Evolutionary conservation across 495 filamentous ascomycete species (phyloP).

Genomic region (Xylaria sp.): DNA sequence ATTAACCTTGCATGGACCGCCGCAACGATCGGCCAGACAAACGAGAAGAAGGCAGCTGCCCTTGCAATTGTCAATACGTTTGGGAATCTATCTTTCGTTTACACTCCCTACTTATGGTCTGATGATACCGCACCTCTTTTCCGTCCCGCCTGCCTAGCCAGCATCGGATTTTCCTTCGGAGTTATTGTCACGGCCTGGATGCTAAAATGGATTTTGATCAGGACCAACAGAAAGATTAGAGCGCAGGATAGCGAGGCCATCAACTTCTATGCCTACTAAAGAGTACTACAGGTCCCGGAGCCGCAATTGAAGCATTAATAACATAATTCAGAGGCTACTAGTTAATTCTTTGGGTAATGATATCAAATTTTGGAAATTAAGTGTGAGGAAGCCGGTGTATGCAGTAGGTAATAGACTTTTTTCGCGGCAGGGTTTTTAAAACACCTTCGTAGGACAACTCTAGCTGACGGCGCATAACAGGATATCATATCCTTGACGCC

Average conservation of each 20-base stretch:
- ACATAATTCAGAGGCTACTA: no score
- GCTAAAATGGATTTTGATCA: constrained; percentile 44
- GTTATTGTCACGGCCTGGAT: constrained; percentile 45
- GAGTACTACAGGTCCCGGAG: background rate
- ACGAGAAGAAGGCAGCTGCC: constrained; percentile 52
- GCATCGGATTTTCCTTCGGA: constrained; percentile 49
- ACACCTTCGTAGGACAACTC: no score
- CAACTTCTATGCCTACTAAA: constrained; percentile 45
- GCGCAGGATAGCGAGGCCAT: constrained; percentile 37
- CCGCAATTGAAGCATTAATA: background rate
- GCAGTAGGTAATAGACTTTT: no score
- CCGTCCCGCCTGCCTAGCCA: constrained; percentile 47
- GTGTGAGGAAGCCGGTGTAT: no score
- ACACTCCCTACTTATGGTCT: constrained; percentile 54
- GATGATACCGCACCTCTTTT: constrained; percentile 44
- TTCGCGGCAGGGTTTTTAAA: no score
- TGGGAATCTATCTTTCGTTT: constrained; percentile 42
- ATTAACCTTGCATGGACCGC: constrained; percentile 54
- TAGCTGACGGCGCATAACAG: no score
- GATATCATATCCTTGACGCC: no score
- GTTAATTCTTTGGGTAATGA: no score
- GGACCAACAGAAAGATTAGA: constrained; percentile 49
- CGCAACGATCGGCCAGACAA: constrained; percentile 47
- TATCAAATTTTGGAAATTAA: no score
- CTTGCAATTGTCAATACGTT: constrained; percentile 53